Conservation (phyloP, 805 yeast species). For the Suhomyces faveliae region DNA sequence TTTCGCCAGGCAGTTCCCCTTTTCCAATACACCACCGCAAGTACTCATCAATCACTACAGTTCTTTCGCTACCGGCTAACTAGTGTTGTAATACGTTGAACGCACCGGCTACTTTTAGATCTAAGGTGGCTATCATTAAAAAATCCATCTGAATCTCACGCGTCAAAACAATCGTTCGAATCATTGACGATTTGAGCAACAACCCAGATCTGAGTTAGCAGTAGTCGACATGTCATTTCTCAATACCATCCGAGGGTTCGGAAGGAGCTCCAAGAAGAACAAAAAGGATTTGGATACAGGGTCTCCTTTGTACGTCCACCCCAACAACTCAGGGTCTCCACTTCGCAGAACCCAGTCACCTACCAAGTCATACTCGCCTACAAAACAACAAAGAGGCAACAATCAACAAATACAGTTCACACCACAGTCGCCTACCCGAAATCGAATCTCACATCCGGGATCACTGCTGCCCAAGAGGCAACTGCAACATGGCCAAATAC, state of each 20-base stretch:
- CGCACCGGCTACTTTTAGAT: neutral
- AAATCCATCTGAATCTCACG: neutral
- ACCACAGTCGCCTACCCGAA: slow-evolving; percentile 24
- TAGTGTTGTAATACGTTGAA: neutral
- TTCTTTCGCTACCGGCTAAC: no score
- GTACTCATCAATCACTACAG: no score
- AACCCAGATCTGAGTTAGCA: neutral
- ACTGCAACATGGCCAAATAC: slow-evolving; percentile 7
- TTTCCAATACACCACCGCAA: neutral
- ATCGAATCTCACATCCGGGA: slow-evolving; percentile 7
- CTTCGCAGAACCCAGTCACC: slow-evolving; percentile 39
- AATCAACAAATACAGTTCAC: slow-evolving; percentile 20
- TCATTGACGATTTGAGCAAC: neutral
- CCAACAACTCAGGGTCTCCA: slow-evolving; percentile 34
- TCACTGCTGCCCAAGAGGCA: slow-evolving; percentile 13
- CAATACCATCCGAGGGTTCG: slow-evolving; percentile 47
- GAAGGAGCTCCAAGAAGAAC: slow-evolving; percentile 45
- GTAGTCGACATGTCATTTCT: slow-evolving; percentile 40
- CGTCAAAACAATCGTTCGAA: neutral
- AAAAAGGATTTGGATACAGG: slow-evolving; percentile 37
- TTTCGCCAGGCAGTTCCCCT: neutral
- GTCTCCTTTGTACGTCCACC: slow-evolving; percentile 31
- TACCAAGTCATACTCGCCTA: slow-evolving; percentile 41
- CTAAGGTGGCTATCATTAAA: no score
- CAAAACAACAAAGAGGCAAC: slow-evolving; percentile 26